Percentiles rank a stretch among this genome's conserved stretches.
These are phyloP conservation scores for Sphagnum tenellum DNA, from an alignment of 225 moss, liverwort and hornwort species.

Conservation along the genomic window DNA sequence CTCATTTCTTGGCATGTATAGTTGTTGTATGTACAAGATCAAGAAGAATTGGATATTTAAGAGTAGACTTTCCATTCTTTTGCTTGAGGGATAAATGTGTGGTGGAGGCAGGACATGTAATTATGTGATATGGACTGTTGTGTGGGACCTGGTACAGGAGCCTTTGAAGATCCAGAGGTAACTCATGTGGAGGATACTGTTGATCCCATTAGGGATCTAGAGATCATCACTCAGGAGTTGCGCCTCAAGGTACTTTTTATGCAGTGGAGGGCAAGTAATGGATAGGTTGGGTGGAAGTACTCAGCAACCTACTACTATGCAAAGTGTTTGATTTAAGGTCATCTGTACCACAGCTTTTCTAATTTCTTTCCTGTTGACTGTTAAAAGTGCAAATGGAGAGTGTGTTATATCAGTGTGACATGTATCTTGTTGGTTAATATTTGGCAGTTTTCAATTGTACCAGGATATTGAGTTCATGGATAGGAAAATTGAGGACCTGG, in stretches of 20 bases:
- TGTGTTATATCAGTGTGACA: too few relatives aligned
- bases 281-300: too few relatives aligned
- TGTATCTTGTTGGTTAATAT: not conserved
- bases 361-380: too few relatives aligned
- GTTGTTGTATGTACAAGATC: too few relatives aligned
- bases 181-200: constrained; percentile 96
- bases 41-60: too few relatives aligned
- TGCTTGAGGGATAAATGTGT: too few relatives aligned
- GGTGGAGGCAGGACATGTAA: not conserved
- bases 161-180: constrained; percentile 91
- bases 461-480: constrained; percentile 95
- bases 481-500: constrained; percentile 71
- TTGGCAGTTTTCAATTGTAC: not conserved
- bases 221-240: constrained; percentile 76
- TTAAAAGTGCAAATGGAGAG: too few relatives aligned
- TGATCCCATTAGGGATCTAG: constrained; percentile 86
- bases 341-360: too few relatives aligned
- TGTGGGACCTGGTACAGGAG: constrained; percentile 32
- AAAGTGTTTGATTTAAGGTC: too few relatives aligned
- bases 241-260: constrained; percentile 63
- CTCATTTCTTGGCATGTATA: too few relatives aligned
- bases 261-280: not conserved
- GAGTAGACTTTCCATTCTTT: too few relatives aligned
- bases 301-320: too few relatives aligned
- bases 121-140: not conserved